Conservation (phyloP, 768 basidiomycete genomes). For the Podaxis sp. region DNA sequence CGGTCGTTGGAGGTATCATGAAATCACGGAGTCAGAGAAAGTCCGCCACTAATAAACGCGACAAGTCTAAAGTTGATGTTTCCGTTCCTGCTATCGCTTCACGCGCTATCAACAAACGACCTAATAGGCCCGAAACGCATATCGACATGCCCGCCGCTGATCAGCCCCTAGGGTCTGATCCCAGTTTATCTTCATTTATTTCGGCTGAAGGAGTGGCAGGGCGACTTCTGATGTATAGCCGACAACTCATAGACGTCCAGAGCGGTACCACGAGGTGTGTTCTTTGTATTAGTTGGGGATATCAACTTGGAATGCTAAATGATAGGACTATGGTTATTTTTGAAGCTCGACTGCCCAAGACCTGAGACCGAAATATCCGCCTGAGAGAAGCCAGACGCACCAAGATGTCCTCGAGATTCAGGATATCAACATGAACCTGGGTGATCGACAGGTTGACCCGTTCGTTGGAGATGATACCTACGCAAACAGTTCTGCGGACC, state of each 20-base stretch:
- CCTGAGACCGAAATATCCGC: background rate
- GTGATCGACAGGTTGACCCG: conserved; percentile 1
- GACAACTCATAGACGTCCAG: conserved; percentile 36
- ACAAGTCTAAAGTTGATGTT: background rate
- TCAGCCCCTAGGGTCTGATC: conserved; percentile 18
- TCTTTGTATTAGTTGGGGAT: conserved; percentile 2
- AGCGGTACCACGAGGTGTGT: conserved; percentile 39
- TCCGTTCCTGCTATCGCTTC: conserved; percentile 12
- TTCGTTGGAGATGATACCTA: background rate
- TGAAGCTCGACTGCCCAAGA: conserved; percentile 2
- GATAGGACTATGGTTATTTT: conserved; percentile 15
- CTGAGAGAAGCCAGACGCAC: background rate
- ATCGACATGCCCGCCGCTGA: conserved; percentile 17
- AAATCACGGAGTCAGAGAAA: conserved; percentile 14
- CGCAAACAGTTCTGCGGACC: background rate
- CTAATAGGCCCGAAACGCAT: conserved; percentile 16
- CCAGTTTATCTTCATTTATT: conserved; percentile 27
- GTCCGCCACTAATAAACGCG: background rate
- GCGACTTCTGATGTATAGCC: conserved; percentile 48
- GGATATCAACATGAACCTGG: conserved; percentile 4
- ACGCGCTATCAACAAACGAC: conserved; percentile 12
- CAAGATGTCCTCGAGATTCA: background rate
- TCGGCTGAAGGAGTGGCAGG: conserved; percentile 39
- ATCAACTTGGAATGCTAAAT: conserved; percentile 3
- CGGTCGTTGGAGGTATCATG: conserved; percentile 3